Evolutionary conservation across 176 grass and related monocot species (phyloP).

Genomic region (Avena eriantha): DNA sequence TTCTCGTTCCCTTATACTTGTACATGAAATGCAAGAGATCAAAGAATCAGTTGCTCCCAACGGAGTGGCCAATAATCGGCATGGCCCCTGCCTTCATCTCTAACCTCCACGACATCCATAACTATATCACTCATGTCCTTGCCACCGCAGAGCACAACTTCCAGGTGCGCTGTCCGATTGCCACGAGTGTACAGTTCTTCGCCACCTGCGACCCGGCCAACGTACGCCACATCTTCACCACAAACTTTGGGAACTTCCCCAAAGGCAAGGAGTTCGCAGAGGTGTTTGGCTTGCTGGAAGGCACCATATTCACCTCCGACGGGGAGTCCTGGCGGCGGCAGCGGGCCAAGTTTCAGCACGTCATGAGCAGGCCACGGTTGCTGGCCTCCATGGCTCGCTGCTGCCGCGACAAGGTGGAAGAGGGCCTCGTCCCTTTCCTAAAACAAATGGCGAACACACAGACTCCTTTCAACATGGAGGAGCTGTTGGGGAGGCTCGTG

Average conservation of each 20-base stretch:
- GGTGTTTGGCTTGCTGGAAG: not conserved
- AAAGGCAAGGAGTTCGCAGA: not conserved
- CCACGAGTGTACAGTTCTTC: not conserved
- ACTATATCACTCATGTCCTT: not conserved
- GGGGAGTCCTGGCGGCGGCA: slow-evolving; percentile 12
- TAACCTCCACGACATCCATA: not conserved
- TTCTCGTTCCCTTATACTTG: not conserved
- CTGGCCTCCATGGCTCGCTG: not conserved
- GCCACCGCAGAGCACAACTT: not conserved
- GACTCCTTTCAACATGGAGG: not conserved
- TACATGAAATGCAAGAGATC: not conserved
- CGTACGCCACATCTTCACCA: slow-evolving; percentile 11
- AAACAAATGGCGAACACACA: not conserved
- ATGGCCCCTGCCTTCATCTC: not conserved
- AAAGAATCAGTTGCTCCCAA: not conserved
- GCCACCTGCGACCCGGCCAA: not conserved
- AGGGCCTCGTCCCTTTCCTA: not conserved
- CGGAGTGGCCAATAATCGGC: not conserved
- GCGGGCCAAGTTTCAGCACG: not conserved
- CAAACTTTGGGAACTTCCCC: not conserved
- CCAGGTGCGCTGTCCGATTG: not conserved
- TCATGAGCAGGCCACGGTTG: not conserved
- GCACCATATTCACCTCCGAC: not conserved
- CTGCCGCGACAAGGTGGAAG: not conserved
- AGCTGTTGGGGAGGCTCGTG: not conserved